Evolutionary conservation across 2,329 filamentous ascomycete genomes (phyloP).

Genomic region (Exophiala calicioides): DNA sequence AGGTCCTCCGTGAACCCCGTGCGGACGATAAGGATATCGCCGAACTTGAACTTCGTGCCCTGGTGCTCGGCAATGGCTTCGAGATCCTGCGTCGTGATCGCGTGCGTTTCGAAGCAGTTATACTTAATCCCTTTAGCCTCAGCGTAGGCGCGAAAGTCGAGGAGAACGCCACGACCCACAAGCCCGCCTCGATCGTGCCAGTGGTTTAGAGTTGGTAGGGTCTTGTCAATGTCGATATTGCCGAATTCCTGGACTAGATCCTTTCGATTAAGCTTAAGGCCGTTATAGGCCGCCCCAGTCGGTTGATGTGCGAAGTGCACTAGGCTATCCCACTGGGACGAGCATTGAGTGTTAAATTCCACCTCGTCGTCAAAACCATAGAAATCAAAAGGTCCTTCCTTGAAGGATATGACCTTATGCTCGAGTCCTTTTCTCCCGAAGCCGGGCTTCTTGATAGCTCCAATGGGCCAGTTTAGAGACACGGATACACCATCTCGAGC

Average conservation of each 20-base stretch:
- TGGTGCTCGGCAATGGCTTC: slow-evolving; percentile 58
- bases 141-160: slow-evolving; percentile 42
- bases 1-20: slow-evolving; percentile 64
- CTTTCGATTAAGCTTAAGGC: slow-evolving; percentile 31
- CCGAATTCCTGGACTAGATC: slow-evolving; percentile 27
- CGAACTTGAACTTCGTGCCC: slow-evolving; percentile 58
- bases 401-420: background rate
- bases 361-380: slow-evolving; percentile 44
- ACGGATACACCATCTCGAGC: slow-evolving; percentile 31
- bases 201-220: slow-evolving; percentile 23
- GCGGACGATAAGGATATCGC: slow-evolving; percentile 68
- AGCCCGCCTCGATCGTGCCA: slow-evolving; percentile 44
- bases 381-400: slow-evolving; percentile 14
- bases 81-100: slow-evolving; percentile 58
- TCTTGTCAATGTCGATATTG: slow-evolving; percentile 9
- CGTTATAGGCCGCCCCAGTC: slow-evolving; percentile 19
- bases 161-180: slow-evolving; percentile 47
- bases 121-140: slow-evolving; percentile 19
- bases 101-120: slow-evolving; percentile 43
- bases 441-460: slow-evolving; percentile 24
- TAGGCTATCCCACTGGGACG: slow-evolving; percentile 53
- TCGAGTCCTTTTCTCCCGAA: background rate
- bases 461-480: slow-evolving; percentile 31
- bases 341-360: slow-evolving; percentile 49
- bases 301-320: slow-evolving; percentile 23